Conservation (phyloP, 139 green algal genomes). For the Coelastrella sp. region DNA sequence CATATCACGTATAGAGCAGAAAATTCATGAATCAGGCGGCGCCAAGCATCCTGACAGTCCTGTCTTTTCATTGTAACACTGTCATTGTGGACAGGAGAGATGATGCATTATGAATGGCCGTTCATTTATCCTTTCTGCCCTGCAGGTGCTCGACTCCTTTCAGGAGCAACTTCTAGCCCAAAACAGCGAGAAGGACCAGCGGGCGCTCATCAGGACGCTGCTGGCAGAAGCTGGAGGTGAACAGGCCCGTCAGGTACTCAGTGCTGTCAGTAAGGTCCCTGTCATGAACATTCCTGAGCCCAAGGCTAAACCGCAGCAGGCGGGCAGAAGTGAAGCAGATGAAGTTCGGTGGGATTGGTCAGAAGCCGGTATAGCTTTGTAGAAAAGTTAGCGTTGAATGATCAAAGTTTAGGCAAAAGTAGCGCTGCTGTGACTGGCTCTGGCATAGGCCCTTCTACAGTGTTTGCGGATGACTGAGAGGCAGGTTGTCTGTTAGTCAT, state of each 20-base stretch:
- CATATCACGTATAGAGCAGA: neutral
- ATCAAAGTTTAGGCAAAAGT: too few relatives aligned
- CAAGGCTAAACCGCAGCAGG: slow-evolving; percentile 39
- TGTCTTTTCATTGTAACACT: neutral
- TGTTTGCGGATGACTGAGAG: too few relatives aligned
- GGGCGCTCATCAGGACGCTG: slow-evolving; percentile 72
- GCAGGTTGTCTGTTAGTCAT: too few relatives aligned
- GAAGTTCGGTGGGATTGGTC: slow-evolving; percentile 40
- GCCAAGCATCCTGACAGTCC: neutral
- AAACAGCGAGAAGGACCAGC: slow-evolving; percentile 81
- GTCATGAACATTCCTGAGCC: slow-evolving; percentile 51
- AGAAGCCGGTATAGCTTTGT: slow-evolving; percentile 40
- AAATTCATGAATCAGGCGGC: neutral
- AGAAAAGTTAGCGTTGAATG: too few relatives aligned
- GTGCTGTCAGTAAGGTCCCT: slow-evolving; percentile 49
- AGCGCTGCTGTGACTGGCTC: too few relatives aligned
- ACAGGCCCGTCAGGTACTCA: slow-evolving; percentile 63
- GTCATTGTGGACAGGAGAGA: too few relatives aligned
- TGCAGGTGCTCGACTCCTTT: slow-evolving; percentile 42
- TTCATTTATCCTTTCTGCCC: too few relatives aligned
- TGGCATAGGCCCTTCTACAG: too few relatives aligned
- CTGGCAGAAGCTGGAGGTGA: slow-evolving; percentile 66
- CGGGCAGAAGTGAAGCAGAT: slow-evolving; percentile 15
- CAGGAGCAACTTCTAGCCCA: slow-evolving; percentile 39
- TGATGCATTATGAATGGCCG: too few relatives aligned